These are phyloP conservation scores for Aurantiochytrium sp. DNA, from an alignment of 108 stramenopile genomes.

Conservation along the genomic window DNA sequence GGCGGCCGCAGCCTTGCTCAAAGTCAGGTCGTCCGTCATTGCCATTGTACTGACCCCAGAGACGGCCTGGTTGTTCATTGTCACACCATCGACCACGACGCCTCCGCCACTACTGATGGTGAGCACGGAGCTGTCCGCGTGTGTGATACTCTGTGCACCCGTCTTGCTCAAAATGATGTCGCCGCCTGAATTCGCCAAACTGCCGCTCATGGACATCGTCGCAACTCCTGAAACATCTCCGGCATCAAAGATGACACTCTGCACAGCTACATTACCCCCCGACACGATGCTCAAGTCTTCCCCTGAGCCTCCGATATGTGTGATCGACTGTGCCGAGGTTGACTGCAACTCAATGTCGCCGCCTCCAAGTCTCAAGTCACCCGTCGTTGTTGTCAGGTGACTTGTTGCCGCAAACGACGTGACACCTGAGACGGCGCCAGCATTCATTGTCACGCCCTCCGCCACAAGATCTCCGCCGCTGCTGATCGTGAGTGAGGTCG, in stretches of 20 bases:
- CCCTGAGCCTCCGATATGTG: neutral
- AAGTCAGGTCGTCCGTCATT: neutral
- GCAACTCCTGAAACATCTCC: neutral
- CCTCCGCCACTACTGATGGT: neutral
- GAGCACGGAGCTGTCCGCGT: neutral
- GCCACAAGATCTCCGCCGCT: neutral
- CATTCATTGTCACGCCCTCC: neutral
- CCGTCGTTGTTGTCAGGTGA: neutral
- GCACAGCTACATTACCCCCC: neutral
- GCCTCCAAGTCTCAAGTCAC: neutral
- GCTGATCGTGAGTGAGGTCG: neutral
- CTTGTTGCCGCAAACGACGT: neutral
- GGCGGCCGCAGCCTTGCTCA: neutral
- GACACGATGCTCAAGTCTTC: neutral
- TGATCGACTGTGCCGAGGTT: neutral
- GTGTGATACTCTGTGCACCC: neutral
- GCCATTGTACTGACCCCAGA: neutral
- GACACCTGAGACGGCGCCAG: neutral
- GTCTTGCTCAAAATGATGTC: neutral
- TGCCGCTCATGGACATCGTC: neutral
- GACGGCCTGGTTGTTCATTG: neutral
- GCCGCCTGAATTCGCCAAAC: neutral
- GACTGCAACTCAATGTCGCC: neutral
- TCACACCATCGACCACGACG: neutral
- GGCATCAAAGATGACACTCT: neutral